Percentiles rank a stretch among this genome's conserved stretches.
Evolutionary conservation across 805 yeast genomes (phyloP).

Genomic region (Teunomyces stri): DNA sequence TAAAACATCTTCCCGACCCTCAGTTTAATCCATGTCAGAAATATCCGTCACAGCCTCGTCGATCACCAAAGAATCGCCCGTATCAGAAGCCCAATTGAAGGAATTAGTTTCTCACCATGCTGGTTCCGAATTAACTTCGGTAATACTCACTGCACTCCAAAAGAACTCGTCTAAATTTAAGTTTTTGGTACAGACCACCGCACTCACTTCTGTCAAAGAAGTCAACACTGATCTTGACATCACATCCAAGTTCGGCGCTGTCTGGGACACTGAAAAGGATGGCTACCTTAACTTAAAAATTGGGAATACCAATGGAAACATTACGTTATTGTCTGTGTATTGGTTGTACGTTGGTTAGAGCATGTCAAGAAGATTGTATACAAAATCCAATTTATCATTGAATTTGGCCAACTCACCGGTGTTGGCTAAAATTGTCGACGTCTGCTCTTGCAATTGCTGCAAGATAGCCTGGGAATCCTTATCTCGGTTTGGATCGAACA

Average conservation of each 20-base stretch:
- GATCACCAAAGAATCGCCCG: conserved; percentile 2
- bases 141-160: conserved; percentile 34
- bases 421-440: conserved; percentile 13
- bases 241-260: conserved; percentile 46
- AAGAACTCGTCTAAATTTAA: conserved; percentile 54
- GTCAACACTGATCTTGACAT: conserved; percentile 22
- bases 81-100: background rate
- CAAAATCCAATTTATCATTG: conserved; percentile 15
- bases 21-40: background rate
- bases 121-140: background rate
- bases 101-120: background rate
- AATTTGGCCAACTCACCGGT: conserved; percentile 11
- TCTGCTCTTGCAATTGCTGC: conserved; percentile 12
- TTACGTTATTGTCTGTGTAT: conserved; percentile 9
- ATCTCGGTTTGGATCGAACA: conserved; percentile 11
- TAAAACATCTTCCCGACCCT: background rate
- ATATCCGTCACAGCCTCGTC: conserved; percentile 1
- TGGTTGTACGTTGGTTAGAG: conserved; percentile 13
- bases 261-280: conserved; percentile 58
- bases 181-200: conserved; percentile 48
- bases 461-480: conserved; percentile 17
- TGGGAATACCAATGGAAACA: background rate
- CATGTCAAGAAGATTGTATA: conserved; percentile 14
- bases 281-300: conserved; percentile 45
- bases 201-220: conserved; percentile 19